These are phyloP conservation scores for Penicillium decumbens DNA, from an alignment of 2,329 filamentous ascomycete species.

Conservation along the genomic window DNA sequence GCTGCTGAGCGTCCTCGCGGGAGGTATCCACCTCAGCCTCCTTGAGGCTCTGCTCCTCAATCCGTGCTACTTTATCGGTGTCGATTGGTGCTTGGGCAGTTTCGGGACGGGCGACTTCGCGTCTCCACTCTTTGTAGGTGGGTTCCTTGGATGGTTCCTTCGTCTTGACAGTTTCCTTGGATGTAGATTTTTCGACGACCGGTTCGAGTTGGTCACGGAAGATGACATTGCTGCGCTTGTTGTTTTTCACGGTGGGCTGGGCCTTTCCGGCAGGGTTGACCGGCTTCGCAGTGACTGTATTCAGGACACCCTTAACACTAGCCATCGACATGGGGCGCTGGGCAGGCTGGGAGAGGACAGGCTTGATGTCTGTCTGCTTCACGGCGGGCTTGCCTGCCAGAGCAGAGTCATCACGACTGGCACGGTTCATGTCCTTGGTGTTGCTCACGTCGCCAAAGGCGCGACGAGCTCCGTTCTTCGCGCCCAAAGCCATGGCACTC, in stretches of 20 bases:
- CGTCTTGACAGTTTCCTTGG: slow-evolving; percentile 26
- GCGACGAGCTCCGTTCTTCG: slow-evolving; percentile 67
- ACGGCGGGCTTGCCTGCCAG: slow-evolving; percentile 47
- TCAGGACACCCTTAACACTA: slow-evolving; percentile 37
- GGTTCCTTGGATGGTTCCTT: background rate
- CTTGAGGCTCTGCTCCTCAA: background rate
- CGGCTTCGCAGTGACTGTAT: slow-evolving; percentile 32
- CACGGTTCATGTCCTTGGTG: slow-evolving; percentile 42
- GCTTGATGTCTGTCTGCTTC: slow-evolving; percentile 27
- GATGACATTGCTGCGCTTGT: slow-evolving; percentile 51
- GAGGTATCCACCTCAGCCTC: background rate
- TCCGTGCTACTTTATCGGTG: background rate
- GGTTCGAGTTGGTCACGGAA: slow-evolving; percentile 50
- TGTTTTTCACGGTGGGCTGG: slow-evolving; percentile 29
- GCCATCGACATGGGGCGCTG: slow-evolving; percentile 52
- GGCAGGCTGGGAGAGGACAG: slow-evolving; percentile 50
- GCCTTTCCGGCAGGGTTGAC: slow-evolving; percentile 32
- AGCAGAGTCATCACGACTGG: slow-evolving; percentile 55
- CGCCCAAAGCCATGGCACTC: slow-evolving; percentile 51
- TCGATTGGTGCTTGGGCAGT: background rate
- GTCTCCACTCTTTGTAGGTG: background rate
- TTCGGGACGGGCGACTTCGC: background rate
- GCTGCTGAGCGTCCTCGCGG: background rate
- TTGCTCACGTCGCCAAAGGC: slow-evolving; percentile 82
- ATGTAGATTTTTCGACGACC: slow-evolving; percentile 31